These are phyloP conservation scores for Plasmopara halstedii DNA, from an alignment of 352 stramenopile genomes.

Conservation along the genomic window DNA sequence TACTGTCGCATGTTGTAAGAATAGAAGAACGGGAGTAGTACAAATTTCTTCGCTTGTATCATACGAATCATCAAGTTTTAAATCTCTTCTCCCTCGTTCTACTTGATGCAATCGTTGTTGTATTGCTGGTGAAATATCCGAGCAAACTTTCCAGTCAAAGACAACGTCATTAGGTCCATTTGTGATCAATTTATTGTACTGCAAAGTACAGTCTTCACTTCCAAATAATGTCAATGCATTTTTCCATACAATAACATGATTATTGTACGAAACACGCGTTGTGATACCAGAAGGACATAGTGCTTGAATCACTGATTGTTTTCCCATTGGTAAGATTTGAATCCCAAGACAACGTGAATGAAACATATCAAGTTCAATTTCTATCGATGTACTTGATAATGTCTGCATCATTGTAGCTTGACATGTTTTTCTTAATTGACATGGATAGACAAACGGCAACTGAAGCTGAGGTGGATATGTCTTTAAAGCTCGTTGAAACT, in stretches of 20 bases:
- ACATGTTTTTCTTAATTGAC: neutral
- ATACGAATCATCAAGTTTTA: neutral
- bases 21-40: neutral
- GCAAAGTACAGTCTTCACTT: constrained; percentile 10
- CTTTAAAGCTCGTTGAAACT: neutral
- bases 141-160: neutral
- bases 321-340: constrained; percentile 36
- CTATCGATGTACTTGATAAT: constrained; percentile 13
- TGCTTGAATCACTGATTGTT: constrained; percentile 30
- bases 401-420: neutral
- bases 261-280: constrained; percentile 28
- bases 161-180: neutral
- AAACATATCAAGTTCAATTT: constrained; percentile 31
- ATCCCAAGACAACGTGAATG: constrained; percentile 38
- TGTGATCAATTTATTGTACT: neutral
- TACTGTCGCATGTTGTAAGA: constrained; percentile 1
- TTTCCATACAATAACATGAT: constrained; percentile 29
- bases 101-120: neutral
- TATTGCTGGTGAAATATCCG: neutral
- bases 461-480: neutral
- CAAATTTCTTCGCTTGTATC: neutral
- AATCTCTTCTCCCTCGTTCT: neutral
- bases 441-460: constrained; percentile 1
- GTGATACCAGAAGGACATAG: constrained; percentile 22
- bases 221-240: constrained; percentile 51